Evolutionary conservation across 352 stramenopile genomes (phyloP), one percentile per base, ranked within the genome.

Genomic region (Phytopythium cucurbitacearum): DNA sequence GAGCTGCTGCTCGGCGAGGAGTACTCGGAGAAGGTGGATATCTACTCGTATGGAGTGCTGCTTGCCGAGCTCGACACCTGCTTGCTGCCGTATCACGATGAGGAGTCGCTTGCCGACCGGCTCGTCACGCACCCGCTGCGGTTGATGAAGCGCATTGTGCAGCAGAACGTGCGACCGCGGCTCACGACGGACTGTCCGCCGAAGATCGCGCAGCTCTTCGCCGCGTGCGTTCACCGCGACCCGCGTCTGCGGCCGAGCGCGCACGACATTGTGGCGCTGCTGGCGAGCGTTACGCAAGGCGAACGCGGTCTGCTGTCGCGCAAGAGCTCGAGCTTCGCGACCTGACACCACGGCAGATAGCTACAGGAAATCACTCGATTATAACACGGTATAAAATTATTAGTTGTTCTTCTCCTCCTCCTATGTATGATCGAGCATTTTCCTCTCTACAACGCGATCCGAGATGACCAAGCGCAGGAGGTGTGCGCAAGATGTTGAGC

Each of bases 21-120:
- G 28, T 94, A 86, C 65, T 78, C 62, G 11, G 79, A 94, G 51
- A 87, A 80, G 44, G 75, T 79, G 3, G 79, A 94, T 53, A 85
- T 92, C 28, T 92, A 92, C 57, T 90, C 81, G 46, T 84, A 76
- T 37, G 80, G 81, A 11, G 64, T 94, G n/a, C 53, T 94, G 36
- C 57, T 91, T 5, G 74, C 61, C 4, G 81, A 92, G 59, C 59
- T 94, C 32, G 80, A 94, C 58, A 89, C 81, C 47, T 85, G 79
- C 49, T 59, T 67, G 16, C 53, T 91, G 39, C 81, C 84, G 53
- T 92, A 87, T 36, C 70, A 87, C 41, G 74, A 90, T 56, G 39
- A 60, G 12, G 55, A 63, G 49, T 80, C 71, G 11, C 56, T 76
- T 7, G 65, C 65, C 9, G 46, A 73, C 39, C 59, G 64, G 49